Evolutionary conservation across 2,329 filamentous ascomycete species (phyloP).

Genomic region (Sphaerulina populicola): DNA sequence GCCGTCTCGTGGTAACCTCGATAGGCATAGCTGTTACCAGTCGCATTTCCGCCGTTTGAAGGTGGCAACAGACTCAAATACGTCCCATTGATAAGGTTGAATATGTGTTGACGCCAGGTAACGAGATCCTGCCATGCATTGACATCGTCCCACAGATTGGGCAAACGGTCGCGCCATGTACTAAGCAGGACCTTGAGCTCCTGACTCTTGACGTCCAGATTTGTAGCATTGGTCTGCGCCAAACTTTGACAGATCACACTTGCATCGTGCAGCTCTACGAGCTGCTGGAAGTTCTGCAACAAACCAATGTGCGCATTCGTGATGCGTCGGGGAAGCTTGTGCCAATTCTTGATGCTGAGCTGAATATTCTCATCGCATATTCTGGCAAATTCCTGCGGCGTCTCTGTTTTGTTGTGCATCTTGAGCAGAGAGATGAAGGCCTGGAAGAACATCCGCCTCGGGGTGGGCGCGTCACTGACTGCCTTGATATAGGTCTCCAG

Average conservation of each 20-base stretch:
- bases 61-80: slow-evolving; percentile 79
- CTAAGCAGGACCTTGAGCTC: slow-evolving; percentile 90
- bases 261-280: slow-evolving; percentile 94
- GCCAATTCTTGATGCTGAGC: slow-evolving; percentile 94
- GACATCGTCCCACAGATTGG: slow-evolving; percentile 99
- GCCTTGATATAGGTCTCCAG: slow-evolving; percentile 91
- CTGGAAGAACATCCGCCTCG: slow-evolving; percentile 90
- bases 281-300: slow-evolving; percentile 92
- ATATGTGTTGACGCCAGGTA: slow-evolving; percentile 99
- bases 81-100: slow-evolving; percentile 89
- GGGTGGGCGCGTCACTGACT: slow-evolving; percentile 93
- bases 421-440: slow-evolving; percentile 96
- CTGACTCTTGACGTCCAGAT: slow-evolving; percentile 87
- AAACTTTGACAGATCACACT: slow-evolving; percentile 93
- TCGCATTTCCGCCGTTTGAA: slow-evolving; percentile 65
- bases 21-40: slow-evolving; percentile 90
- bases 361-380: slow-evolving; percentile 96
- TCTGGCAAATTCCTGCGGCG: slow-evolving; percentile 69
- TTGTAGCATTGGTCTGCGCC: slow-evolving; percentile 69
- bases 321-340: slow-evolving; percentile 86
- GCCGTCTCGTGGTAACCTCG: slow-evolving; percentile 96
- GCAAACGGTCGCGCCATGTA: slow-evolving; percentile 89
- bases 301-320: slow-evolving; percentile 93
- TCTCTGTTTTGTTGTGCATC: slow-evolving; percentile 81
- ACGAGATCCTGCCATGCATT: slow-evolving; percentile 98